A percentile compares a stretch with the other conserved stretches of the same genome.
These are phyloP conservation scores for Aspergillus sp. DNA, from an alignment of 2,329 filamentous ascomycete species.

Conservation along the genomic window DNA sequence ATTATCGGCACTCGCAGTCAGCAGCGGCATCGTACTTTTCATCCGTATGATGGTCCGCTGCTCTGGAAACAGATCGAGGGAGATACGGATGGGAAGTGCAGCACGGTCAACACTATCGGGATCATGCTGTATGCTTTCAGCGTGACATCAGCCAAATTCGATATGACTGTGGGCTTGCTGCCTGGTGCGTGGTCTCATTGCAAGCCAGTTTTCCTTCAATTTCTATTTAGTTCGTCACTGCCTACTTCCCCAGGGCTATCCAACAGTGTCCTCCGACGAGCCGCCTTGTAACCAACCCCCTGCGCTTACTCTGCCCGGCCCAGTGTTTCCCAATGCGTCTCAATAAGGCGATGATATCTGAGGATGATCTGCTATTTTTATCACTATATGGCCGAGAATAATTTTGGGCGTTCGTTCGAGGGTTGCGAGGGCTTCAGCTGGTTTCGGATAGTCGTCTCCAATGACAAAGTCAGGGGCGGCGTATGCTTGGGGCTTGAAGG, in stretches of 20 bases:
- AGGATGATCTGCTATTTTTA: constrained; percentile 5
- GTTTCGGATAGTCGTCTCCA: constrained; percentile 69
- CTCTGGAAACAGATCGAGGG: constrained; percentile 37
- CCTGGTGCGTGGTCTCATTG: constrained; percentile 17
- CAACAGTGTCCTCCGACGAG: too few relatives aligned
- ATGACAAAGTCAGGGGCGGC: constrained; percentile 65
- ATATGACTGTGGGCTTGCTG: constrained; percentile 19
- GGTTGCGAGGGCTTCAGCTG: constrained; percentile 2
- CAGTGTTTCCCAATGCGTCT: too few relatives aligned
- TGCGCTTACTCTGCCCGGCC: too few relatives aligned
- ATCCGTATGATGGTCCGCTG: constrained; percentile 52
- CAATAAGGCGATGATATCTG: not conserved
- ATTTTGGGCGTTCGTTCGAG: not conserved
- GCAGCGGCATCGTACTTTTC: constrained; percentile 46
- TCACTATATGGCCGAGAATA: constrained; percentile 8
- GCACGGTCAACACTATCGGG: constrained; percentile 10
- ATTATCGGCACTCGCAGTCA: constrained; percentile 33
- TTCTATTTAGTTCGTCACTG: too few relatives aligned
- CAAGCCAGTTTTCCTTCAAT: too few relatives aligned
- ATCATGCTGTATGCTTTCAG: constrained; percentile 22
- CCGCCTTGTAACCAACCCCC: too few relatives aligned
- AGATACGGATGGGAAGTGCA: constrained; percentile 10
- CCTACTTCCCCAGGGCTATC: too few relatives aligned
- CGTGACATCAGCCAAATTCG: constrained; percentile 13
- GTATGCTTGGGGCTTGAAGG: constrained; percentile 78